Conservation (phyloP, 495 filamentous ascomycete genomes). For the Margaritispora aquatica region DNA sequence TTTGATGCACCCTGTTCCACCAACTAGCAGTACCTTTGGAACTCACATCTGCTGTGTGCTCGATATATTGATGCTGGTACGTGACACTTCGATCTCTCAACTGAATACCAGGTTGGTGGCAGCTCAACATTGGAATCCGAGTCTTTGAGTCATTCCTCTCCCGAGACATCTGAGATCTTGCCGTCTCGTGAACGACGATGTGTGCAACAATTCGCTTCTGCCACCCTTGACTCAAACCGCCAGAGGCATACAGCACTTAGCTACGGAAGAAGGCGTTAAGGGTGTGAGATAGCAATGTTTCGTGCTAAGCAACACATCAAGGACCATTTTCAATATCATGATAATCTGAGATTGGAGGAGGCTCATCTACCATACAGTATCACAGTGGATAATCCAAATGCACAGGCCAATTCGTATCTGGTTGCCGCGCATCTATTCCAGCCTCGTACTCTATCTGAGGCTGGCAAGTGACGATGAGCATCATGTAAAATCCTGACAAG, state of each 20-base stretch:
- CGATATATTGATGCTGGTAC: not conserved
- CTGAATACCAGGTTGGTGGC: not conserved
- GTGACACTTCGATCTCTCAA: not conserved
- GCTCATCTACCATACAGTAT: not conserved
- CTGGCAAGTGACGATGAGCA: not conserved
- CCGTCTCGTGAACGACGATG: not conserved
- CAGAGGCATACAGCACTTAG: too few species aligned
- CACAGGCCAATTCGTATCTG: conserved; percentile 1
- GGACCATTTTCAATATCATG: too few species aligned
- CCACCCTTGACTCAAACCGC: not conserved
- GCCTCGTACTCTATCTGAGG: conserved; percentile 1
- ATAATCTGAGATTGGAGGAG: not conserved
- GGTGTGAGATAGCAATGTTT: not conserved
- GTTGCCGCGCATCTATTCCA: conserved; percentile 3
- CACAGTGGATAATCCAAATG: not conserved
- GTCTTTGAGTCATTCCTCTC: not conserved
- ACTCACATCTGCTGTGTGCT: not conserved
- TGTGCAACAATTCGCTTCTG: not conserved
- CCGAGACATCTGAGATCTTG: not conserved
- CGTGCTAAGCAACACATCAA: not conserved
- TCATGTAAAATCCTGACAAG: conserved; percentile 16
- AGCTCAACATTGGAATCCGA: not conserved
- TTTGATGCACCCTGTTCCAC: not conserved
- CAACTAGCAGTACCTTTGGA: too few species aligned
- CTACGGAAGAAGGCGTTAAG: not conserved